Conservation (phyloP, 192 early-diverging fungal species). For the Mortierella antarctica region DNA sequence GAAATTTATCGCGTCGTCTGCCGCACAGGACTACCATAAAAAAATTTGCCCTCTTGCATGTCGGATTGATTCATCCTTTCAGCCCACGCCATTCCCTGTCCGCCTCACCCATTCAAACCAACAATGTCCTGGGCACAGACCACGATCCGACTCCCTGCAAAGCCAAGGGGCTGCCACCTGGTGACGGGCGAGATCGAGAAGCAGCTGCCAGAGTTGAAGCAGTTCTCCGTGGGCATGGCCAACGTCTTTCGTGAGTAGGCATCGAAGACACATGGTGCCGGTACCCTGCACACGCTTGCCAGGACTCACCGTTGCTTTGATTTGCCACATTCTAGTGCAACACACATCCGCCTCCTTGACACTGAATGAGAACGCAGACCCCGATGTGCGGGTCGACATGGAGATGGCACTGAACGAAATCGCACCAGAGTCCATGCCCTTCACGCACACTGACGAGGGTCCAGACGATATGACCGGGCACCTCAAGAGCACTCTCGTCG, state of each 20-base stretch:
- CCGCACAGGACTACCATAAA: neutral
- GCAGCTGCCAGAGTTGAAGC: constrained; percentile 70
- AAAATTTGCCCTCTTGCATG: too few relatives aligned
- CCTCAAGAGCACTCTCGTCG: constrained; percentile 85
- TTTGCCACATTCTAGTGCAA: constrained; percentile 64
- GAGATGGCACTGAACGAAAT: constrained; percentile 87
- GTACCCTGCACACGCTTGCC: too few relatives aligned
- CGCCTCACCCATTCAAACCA: neutral
- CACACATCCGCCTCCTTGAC: constrained; percentile 92
- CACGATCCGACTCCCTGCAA: constrained; percentile 66
- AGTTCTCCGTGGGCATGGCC: constrained; percentile 82
- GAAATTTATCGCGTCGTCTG: neutral
- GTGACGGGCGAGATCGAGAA: constrained; percentile 75
- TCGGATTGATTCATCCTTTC: neutral
- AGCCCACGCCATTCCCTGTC: neutral
- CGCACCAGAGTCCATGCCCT: constrained; percentile 81
- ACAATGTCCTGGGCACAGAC: constrained; percentile 77
- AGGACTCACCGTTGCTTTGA: neutral
- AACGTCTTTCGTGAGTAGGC: constrained; percentile 78
- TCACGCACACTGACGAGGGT: constrained; percentile 88
- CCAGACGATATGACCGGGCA: constrained; percentile 94
- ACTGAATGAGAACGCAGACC: constrained; percentile 89
- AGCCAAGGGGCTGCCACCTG: constrained; percentile 79
- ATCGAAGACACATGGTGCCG: too few relatives aligned
- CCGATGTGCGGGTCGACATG: constrained; percentile 83